These are phyloP conservation scores for Coemansia sp. DNA, from an alignment of 192 early-diverging fungal genomes.

Conservation along the genomic window DNA sequence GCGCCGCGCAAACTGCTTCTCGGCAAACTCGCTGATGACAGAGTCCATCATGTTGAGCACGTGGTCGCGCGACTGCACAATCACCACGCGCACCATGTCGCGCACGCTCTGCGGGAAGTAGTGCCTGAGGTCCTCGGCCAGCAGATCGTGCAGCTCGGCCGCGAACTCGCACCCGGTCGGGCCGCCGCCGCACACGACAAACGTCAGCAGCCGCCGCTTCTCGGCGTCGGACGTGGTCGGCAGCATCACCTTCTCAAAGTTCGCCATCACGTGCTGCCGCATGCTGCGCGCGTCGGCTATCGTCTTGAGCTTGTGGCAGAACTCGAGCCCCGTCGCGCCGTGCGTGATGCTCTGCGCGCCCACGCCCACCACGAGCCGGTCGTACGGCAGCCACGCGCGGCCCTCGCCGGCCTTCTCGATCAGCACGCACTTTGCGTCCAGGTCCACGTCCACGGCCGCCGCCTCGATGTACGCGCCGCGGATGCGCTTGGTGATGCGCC, in stretches of 20 bases:
- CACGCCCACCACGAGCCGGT: slow-evolving; percentile 77
- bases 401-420: slow-evolving; percentile 66
- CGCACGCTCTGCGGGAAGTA: slow-evolving; percentile 72
- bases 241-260: slow-evolving; percentile 74
- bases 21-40: slow-evolving; percentile 69
- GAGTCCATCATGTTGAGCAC: slow-evolving; percentile 78
- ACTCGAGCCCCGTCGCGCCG: slow-evolving; percentile 76
- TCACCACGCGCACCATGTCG: slow-evolving; percentile 66
- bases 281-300: slow-evolving; percentile 79
- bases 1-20: slow-evolving; percentile 70
- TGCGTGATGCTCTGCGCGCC: slow-evolving; percentile 83
- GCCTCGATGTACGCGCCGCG: slow-evolving; percentile 82
- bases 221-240: slow-evolving; percentile 63
- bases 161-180: slow-evolving; percentile 81
- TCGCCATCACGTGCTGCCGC: slow-evolving; percentile 72
- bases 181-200: slow-evolving; percentile 85
- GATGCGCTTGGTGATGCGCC: slow-evolving; percentile 82
- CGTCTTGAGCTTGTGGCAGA: slow-evolving; percentile 81
- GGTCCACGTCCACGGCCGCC: slow-evolving; percentile 80
- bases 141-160: slow-evolving; percentile 76
- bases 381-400: slow-evolving; percentile 63
- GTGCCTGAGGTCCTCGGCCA: slow-evolving; percentile 74
- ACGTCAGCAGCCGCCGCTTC: slow-evolving; percentile 67
- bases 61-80: slow-evolving; percentile 78
- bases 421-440: slow-evolving; percentile 70